phyloP scores from a whole-genome alignment of 1,284 basidiomycete species.

The Trichosporon coremiiforme region DNA sequence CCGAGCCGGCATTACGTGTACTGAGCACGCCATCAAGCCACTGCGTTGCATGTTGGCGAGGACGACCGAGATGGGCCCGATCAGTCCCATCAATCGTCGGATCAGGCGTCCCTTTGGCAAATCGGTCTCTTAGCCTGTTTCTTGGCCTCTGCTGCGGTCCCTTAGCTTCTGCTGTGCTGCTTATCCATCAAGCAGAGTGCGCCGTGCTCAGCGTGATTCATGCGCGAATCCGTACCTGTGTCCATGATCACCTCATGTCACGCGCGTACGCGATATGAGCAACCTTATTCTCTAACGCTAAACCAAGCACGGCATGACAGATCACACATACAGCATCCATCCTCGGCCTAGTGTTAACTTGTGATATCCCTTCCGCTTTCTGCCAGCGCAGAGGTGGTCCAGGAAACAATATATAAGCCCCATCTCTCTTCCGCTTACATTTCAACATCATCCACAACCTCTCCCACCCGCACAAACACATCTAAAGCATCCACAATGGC shows the following conservation, averaged over 20 bases:
- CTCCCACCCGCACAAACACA: conserved; percentile 15
- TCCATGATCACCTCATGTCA: conserved; percentile 16
- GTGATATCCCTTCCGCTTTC: neutral
- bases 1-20: neutral
- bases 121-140: conserved; percentile 13
- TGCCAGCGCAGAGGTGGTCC: neutral
- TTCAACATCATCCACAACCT: neutral
- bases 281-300: conserved; percentile 16
- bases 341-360: neutral
- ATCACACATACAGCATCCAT: conserved; percentile 13
- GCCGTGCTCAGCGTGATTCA: conserved; percentile 2
- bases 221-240: neutral
- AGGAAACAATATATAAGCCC: neutral
- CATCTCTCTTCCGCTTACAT: neutral
- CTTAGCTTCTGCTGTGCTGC: neutral
- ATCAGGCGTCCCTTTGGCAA: neutral
- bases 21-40: conserved; percentile 9
- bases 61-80: neutral
- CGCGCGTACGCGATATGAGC: conserved; percentile 16
- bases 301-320: conserved; percentile 10
- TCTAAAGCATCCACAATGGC: conserved; percentile 40
- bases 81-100: neutral
- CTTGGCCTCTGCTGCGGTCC: neutral
- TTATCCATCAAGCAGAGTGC: neutral
- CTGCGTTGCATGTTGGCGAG: neutral